Evolutionary conservation across 2,329 filamentous ascomycete species (phyloP), one percentile per base, ranked within the genome.

Genomic region (Pseudopithomyces chartarum): DNA sequence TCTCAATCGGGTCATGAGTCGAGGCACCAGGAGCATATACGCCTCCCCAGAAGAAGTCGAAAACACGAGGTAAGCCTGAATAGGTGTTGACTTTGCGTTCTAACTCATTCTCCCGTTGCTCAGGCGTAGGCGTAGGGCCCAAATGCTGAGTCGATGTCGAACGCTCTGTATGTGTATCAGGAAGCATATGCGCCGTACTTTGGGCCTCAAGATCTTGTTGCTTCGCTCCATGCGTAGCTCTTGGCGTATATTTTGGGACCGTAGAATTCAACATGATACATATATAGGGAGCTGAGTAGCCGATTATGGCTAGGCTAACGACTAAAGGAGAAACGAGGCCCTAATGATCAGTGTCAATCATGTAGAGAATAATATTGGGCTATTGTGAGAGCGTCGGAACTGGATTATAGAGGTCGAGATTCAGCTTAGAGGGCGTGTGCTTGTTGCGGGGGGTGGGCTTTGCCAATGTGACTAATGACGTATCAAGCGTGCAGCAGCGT

Each of bases 1-100:
- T 69, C 55, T 71, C 64, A 46, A 78, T 73, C 1, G 75, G 71
- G 33, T 75, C 74, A 45, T 74, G 75, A 0, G 73, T 76, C 13
- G 72, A 66, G 19, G 64, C 58, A 50, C 72, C 69, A 11, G 71
- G 70, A 8, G 69, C 65, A 45, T 70, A 73, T 4, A 75, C 70
- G 32, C 72, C 72, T 13, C 72, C 71, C 29, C 65, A 63, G 32
- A 75, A 68, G 58, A 75, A 73, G 20, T 67, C 58, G 7, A 74
- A 47, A 8, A 70, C n/a, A 1, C 42, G 56, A 33, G 56, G 49
- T 1, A 63, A 17, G 1, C 43, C 55, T 22, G 60, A 63, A 19
- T 49, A 55, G 6, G 52, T 42, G 2, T 54, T 51, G 6, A 57
- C 33, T 11, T 53, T 47, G 7, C 54, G 50, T 19, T 19, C 38